Conservation (phyloP, 1,284 basidiomycete species). For the Ceraceosorus guamensis region DNA sequence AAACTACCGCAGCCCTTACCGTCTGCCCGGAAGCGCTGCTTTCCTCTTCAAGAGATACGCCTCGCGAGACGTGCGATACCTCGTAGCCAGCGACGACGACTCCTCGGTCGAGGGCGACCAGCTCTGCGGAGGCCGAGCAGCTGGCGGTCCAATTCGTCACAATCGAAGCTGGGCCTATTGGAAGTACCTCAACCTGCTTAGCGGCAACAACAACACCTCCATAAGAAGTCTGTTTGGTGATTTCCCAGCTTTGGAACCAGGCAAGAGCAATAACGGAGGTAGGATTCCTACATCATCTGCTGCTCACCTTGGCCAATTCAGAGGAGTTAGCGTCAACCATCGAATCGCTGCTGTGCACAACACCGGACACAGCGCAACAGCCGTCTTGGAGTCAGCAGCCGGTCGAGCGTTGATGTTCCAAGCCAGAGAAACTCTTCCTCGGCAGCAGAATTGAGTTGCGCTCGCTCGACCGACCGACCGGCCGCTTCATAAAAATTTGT, state of each 20-base stretch:
- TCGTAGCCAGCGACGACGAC: conserved; percentile 24
- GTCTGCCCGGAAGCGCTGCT: not conserved
- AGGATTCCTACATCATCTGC: not conserved
- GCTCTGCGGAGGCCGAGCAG: conserved; percentile 25
- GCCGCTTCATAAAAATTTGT: too few relatives aligned
- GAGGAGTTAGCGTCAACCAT: not conserved
- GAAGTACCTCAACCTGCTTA: conserved; percentile 36
- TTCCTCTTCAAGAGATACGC: conserved; percentile 25
- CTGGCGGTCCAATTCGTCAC: conserved; percentile 19
- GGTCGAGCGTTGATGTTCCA: not conserved
- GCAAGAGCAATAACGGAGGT: not conserved
- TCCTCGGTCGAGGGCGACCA: conserved; percentile 26
- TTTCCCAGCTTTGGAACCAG: conserved; percentile 17
- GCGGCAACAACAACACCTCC: conserved; percentile 5
- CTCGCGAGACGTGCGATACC: conserved; percentile 26
- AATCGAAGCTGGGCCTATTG: conserved; percentile 30
- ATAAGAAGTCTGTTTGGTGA: conserved; percentile 19
- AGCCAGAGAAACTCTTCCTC: too few relatives aligned
- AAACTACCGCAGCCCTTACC: conserved; percentile 13
- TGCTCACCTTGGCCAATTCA: not conserved
- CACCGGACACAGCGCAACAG: not conserved
- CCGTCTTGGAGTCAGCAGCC: not conserved
- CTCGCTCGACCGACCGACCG: too few relatives aligned
- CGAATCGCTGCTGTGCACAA: not conserved
- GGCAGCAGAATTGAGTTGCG: too few relatives aligned